phyloP scores from a whole-genome alignment of 1,284 basidiomycete genomes.

The Ceratobasidium theobromae region DNA sequence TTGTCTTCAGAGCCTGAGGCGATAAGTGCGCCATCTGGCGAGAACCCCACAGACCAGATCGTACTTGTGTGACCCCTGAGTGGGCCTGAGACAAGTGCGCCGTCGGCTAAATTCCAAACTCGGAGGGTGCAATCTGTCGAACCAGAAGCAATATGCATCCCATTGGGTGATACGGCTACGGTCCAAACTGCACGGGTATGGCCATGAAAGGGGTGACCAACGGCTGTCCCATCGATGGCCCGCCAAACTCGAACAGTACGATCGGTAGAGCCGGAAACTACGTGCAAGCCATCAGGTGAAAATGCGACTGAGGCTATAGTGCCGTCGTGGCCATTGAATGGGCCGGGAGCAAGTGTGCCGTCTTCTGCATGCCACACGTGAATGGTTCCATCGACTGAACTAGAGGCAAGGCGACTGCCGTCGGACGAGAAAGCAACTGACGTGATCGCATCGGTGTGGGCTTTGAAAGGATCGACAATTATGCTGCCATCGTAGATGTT shows the following conservation, averaged over 20 bases:
- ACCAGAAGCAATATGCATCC: background rate
- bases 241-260: background rate
- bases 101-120: background rate
- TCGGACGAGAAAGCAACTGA: background rate
- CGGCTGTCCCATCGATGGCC: background rate
- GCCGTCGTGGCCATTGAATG: background rate
- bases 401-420: background rate
- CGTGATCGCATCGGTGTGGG: background rate
- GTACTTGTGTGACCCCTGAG: background rate
- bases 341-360: background rate
- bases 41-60: background rate
- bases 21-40: background rate
- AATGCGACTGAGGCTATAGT: background rate
- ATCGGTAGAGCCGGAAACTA: background rate
- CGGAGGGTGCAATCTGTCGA: background rate
- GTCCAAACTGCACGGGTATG: too few species aligned
- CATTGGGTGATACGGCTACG: constrained; percentile 1
- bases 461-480: background rate
- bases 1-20: background rate
- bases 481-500: background rate
- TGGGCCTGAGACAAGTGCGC: background rate
- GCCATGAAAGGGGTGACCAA: background rate
- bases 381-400: background rate
- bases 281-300: background rate
- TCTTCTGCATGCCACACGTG: background rate